Evolutionary conservation across 345 rosid species (phyloP).

Genomic region (Boechera retrofracta): DNA sequence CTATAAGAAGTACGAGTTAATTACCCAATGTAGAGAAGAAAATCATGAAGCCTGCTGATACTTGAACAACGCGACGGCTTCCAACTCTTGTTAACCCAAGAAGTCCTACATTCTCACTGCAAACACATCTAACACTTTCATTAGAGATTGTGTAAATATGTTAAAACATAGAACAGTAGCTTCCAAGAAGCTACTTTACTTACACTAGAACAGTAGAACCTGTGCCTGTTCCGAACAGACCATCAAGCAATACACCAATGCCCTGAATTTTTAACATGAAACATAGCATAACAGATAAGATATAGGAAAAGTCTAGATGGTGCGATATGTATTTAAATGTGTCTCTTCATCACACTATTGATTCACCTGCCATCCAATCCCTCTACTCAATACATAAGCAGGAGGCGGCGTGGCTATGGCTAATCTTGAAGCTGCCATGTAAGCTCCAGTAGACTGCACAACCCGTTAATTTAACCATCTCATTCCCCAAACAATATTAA

Average conservation of each 20-base stretch:
- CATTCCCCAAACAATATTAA: not conserved
- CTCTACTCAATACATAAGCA: constrained; percentile 92
- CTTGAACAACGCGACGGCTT: constrained; percentile 95
- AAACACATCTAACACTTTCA: constrained; percentile 13
- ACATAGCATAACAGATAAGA: not conserved
- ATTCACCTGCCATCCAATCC: constrained; percentile 98
- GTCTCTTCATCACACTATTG: not conserved
- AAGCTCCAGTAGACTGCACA: constrained; percentile 90
- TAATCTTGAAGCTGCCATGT: constrained; percentile 92
- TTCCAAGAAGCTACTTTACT: constrained; percentile 34
- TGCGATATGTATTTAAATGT: constrained; percentile 7
- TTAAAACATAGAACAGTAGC: not conserved
- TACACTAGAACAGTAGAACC: constrained; percentile 96
- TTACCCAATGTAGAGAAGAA: constrained; percentile 82
- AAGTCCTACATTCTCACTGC: constrained; percentile 95
- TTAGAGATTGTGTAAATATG: not conserved
- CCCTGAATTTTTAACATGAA: constrained; percentile 55
- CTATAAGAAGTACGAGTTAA: not conserved
- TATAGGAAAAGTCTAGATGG: not conserved
- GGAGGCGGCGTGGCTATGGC: constrained; percentile 99
- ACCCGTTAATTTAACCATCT: not conserved
- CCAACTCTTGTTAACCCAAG: constrained; percentile 96
- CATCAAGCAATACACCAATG: constrained; percentile 85
- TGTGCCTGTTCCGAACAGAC: constrained; percentile 91
- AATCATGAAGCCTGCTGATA: constrained; percentile 97